These are phyloP conservation scores for Leccinum fallax DNA, from an alignment of 1,284 basidiomycete genomes.

Conservation along the genomic window DNA sequence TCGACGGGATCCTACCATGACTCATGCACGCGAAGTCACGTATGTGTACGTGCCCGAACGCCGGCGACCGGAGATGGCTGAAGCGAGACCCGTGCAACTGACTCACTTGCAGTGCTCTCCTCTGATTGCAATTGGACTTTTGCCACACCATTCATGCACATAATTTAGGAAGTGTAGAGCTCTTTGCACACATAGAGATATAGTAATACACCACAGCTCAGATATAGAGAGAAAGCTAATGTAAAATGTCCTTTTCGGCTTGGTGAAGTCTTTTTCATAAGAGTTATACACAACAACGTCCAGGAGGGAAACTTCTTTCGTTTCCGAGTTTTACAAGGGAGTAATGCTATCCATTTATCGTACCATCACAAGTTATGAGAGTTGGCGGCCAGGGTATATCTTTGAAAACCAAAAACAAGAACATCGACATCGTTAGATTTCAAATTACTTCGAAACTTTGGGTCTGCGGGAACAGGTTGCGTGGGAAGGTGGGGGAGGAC, in stretches of 20 bases:
- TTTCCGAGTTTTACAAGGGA: neutral
- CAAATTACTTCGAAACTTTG: neutral
- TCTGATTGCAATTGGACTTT: neutral
- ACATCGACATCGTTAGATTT: neutral
- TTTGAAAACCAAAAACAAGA: constrained; percentile 11
- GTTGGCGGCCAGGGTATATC: constrained; percentile 9
- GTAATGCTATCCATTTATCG: constrained; percentile 26
- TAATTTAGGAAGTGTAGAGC: neutral
- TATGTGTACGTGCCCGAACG: neutral
- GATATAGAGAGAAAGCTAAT: neutral
- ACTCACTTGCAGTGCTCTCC: neutral
- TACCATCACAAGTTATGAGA: constrained; percentile 18
- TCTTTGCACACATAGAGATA: neutral
- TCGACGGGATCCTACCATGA: constrained; percentile 1
- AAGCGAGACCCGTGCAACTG: constrained; percentile 5
- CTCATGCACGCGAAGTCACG: constrained; percentile 1
- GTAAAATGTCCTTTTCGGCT: neutral
- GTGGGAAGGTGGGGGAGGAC: neutral
- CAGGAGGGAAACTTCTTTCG: neutral
- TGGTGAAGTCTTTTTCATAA: neutral
- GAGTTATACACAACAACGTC: neutral
- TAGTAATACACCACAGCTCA: neutral
- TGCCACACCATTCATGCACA: neutral
- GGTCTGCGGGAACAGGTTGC: neutral
- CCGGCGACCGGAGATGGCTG: neutral